Evolutionary conservation across 805 yeast species (phyloP), one percentile per base, ranked within the genome.

Genomic region (Yarrowia yakushimensis): DNA sequence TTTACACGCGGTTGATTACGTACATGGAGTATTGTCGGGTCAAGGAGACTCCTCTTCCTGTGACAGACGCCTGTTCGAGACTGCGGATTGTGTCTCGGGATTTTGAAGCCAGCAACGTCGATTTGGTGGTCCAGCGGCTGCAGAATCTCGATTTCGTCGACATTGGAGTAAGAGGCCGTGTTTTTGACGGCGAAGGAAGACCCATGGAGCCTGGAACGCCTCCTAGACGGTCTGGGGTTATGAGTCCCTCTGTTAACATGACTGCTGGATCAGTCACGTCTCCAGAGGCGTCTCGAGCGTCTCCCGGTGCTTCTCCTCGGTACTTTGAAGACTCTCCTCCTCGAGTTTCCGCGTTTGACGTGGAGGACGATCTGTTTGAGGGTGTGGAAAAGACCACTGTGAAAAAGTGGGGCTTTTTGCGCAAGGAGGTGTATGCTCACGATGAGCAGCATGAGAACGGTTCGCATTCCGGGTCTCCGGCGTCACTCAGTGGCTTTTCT

Each of bases 341-440:
- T 17, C 59, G 48, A 28, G 61, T 41, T 11, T 41, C 61, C 2
- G 46, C 61, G 6, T 55, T 55, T 17, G 45, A 57, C n/a, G 50
- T 31, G 15, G 52, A 55, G 18, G 57, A 63, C 27, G 69, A 67
- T 45, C 64, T 69, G 17, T 31, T 55, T 42, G 55, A 31, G 25
- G 39, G 43, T 11, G 25, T 22, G 34, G 36, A 41, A 11, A 33
- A 31, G 15, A 18, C 34, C 11, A 45, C 54, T 8, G 54, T 30
- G 13, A 37, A 36, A 33, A 52, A 36, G 42, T 52, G 42, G 46
- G 33, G 63, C 23, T 28, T 42, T n/a, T 4, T 55, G 7, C 34
- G 48, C 15, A 39, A 39, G 13, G 48, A 55, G 30, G 39, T 55
- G 20, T 34, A 34, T n/a, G 23, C 59, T 11, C 59, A 34, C 15